Evolutionary conservation across 2,329 filamentous ascomycete genomes (phyloP).

Genomic region (Anisogramma anomala): DNA sequence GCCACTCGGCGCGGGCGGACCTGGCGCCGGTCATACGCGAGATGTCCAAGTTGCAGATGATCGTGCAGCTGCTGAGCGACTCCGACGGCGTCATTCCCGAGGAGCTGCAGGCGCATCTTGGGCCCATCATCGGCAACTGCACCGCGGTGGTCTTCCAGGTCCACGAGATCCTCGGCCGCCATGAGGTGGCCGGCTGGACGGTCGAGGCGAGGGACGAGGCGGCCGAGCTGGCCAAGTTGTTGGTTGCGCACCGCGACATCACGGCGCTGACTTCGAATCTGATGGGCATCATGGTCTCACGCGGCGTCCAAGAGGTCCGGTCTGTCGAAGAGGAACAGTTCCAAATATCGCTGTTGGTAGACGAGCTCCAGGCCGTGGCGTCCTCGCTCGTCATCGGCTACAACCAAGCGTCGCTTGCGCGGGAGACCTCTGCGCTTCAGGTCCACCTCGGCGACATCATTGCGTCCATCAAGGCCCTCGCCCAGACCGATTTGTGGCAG

Average conservation of each 20-base stretch:
- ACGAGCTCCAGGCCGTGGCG: constrained; percentile 8
- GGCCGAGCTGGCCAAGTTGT: constrained; percentile 13
- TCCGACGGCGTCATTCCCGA: constrained; percentile 12
- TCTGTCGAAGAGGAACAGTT: constrained; percentile 5
- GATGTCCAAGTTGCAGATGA: constrained; percentile 16
- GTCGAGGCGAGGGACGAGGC: constrained; percentile 13
- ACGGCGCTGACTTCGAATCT: constrained; percentile 14
- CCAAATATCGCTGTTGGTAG: constrained; percentile 5
- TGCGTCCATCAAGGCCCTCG: constrained; percentile 6
- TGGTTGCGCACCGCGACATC: constrained; percentile 15
- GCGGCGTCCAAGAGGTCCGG: not conserved
- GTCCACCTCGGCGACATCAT: constrained; percentile 12
- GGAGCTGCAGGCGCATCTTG: constrained; percentile 15
- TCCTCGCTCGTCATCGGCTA: constrained; percentile 12
- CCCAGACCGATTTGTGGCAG: constrained; percentile 8
- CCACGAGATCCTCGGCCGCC: constrained; percentile 12
- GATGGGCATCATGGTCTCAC: constrained; percentile 6
- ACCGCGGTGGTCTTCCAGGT: constrained; percentile 12
- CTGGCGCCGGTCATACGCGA: constrained; percentile 16
- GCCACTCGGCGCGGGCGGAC: constrained; percentile 16
- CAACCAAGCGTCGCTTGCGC: constrained; percentile 11
- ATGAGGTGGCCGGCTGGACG: constrained; percentile 12
- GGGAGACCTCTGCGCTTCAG: constrained; percentile 13
- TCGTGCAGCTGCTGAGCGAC: constrained; percentile 18
- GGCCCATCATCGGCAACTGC: constrained; percentile 17